Conservation (phyloP, 2,329 filamentous ascomycete genomes). For the Trichothecium roseum region DNA sequence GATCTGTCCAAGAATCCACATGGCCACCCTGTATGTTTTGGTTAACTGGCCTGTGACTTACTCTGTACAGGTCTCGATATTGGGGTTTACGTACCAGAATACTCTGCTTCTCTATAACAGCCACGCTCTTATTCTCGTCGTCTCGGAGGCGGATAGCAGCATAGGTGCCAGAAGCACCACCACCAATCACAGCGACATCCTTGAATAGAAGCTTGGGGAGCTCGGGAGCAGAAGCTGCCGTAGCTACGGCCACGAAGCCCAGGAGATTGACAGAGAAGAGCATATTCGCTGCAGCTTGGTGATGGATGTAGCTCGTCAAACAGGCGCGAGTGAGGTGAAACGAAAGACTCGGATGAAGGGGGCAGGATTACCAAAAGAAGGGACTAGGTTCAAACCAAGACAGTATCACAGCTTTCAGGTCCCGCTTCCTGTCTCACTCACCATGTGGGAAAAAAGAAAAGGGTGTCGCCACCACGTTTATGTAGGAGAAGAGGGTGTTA, state of each 20-base stretch:
- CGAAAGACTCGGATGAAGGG: neutral
- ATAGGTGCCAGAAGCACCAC: slow-evolving; percentile 24
- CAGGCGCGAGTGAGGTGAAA: neutral
- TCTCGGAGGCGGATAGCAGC: slow-evolving; percentile 24
- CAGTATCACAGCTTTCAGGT: too few species aligned
- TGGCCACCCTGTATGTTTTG: slow-evolving; percentile 31
- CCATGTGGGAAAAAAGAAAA: too few species aligned
- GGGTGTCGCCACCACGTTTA: too few species aligned
- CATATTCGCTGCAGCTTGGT: slow-evolving; percentile 1
- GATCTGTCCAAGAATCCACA: slow-evolving; percentile 34
- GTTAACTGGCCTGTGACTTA: neutral
- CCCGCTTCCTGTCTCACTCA: too few species aligned
- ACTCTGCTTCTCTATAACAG: slow-evolving; percentile 23
- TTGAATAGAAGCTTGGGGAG: slow-evolving; percentile 8
- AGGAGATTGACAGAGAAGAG: slow-evolving; percentile 2
- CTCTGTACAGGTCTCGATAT: neutral
- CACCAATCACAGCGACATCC: slow-evolving; percentile 25
- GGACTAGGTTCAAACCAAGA: neutral
- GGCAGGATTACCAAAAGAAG: neutral
- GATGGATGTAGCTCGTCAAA: neutral
- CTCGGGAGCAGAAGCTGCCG: neutral
- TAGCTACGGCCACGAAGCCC: slow-evolving; percentile 1
- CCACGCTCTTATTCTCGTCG: slow-evolving; percentile 20
- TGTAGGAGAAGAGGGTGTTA: too few species aligned
- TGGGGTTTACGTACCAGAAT: slow-evolving; percentile 17